Base-by-base conservation (phyloP, 306 rosid genomes). In the Vigna trinervia region DNA sequence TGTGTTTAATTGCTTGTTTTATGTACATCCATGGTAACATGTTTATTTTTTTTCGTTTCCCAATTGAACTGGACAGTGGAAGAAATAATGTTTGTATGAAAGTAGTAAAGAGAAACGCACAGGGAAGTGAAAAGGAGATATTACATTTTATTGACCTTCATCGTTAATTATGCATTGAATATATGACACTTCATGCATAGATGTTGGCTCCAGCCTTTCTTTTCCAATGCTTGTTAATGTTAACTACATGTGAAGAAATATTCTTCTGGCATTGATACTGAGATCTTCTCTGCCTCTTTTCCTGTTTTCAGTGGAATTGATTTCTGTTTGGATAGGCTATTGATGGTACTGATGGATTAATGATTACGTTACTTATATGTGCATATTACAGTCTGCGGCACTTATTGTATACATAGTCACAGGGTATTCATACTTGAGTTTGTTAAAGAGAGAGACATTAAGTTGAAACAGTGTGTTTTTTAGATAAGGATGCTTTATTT, bases 91-190 rank as follows among this genome's bases (percentile, higher is more conserved):
- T 41, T 58, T 39, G 59, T 12, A 23, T 30, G 17, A 15, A 50
- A 52, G 20, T 23, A 5, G 41, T 17, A 74, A 69, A 5, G 23
- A 26, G 51, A 51, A 68, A 19, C 14, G 22, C 34, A 6, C 23
- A 14, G n/a, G 14, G 62, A 43, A 32, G 73, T 76, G 26, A 52
- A 76, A 66, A 28, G 67, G 43, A 43, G 72, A 45, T 10, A 60
- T 74, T 34, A 8, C 23, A 14, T 74, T 57, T 66, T 56, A 56
- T 59, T 78, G 67, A 13, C 23, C n/a, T 47, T 48, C 38, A 20
- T 62, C 30, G 1, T 48, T 62, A 20, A 4, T 28, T 32, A 9
- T 10, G 70, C 70, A 34, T 74, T 64, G 60, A 43, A 68, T 65
- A 19, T 80, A 30, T 47, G 56, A 32, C 23, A n/a, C 65, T 46